Conservation (phyloP, 164 flowering plant species). For the Dillenia suffruticosa region DNA sequence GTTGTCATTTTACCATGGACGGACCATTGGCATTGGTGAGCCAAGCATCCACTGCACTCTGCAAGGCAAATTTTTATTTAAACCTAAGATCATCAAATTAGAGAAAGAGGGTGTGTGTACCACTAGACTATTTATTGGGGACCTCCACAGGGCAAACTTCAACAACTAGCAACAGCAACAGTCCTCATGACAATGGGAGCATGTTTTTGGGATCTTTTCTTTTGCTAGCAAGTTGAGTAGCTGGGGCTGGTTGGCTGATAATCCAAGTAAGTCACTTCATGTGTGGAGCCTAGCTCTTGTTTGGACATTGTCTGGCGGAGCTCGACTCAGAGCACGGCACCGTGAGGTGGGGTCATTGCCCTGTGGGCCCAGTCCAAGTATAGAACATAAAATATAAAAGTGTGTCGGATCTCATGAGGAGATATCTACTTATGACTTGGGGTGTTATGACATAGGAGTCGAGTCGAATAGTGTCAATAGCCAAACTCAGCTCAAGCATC, state of each 20-base stretch:
- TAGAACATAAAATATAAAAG: no score
- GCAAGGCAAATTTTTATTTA: constrained; percentile 23
- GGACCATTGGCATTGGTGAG: constrained; percentile 30
- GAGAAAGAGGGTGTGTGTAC: no score
- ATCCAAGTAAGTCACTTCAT: constrained; percentile 44
- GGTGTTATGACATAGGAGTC: no score
- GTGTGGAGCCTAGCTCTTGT: no score
- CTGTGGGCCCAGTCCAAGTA: no score
- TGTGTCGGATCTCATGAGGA: background rate
- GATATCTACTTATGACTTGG: background rate
- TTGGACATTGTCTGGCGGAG: no score
- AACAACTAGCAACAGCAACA: constrained; percentile 5
- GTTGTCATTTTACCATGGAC: constrained; percentile 80
- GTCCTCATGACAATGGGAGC: constrained; percentile 14
- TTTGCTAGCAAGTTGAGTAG: constrained; percentile 41
- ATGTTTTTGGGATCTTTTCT: constrained; percentile 48
- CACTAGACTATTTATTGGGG: no score
- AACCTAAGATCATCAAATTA: no score
- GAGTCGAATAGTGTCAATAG: no score
- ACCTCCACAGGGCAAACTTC: constrained; percentile 18
- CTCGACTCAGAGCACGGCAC: no score
- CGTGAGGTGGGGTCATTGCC: no score
- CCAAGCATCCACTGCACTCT: constrained; percentile 60
- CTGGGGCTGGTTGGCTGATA: constrained; percentile 73
- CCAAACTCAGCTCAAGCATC: no score